Evolutionary conservation across 345 rosid species (phyloP).

Genomic region (Eucalyptus viminalis): DNA sequence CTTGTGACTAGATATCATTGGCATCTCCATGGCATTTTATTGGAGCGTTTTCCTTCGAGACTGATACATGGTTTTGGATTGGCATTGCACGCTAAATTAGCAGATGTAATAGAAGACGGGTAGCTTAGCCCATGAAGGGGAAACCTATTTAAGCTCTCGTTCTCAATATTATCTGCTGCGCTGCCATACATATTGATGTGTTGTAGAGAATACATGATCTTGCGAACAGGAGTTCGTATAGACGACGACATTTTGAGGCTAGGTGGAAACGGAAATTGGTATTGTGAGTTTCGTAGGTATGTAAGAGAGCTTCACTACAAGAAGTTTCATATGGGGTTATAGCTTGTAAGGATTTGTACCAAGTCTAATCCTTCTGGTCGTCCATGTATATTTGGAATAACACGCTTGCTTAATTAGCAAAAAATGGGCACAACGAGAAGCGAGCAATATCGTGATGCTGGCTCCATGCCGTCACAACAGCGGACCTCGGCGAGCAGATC

Average conservation of each 20-base stretch:
- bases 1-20: neutral
- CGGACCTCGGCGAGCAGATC: neutral
- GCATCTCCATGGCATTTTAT: neutral
- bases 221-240: neutral
- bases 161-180: neutral
- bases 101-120: neutral
- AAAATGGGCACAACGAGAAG: neutral
- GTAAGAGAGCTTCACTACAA: neutral
- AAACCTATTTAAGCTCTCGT: neutral
- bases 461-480: neutral
- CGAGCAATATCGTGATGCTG: neutral
- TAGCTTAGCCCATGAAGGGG: neutral
- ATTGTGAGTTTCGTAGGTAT: neutral
- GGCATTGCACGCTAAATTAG: neutral
- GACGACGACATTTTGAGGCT: neutral
- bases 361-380: neutral
- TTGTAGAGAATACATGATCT: neutral
- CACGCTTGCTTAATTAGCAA: neutral
- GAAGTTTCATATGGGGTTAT: neutral
- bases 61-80: neutral
- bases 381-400: neutral
- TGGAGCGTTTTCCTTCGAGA: neutral
- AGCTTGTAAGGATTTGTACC: neutral
- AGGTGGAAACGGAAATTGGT: neutral
- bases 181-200: neutral